These are phyloP conservation scores for Globisporangium nagaii DNA, from an alignment of 352 stramenopile species.

Conservation along the genomic window DNA sequence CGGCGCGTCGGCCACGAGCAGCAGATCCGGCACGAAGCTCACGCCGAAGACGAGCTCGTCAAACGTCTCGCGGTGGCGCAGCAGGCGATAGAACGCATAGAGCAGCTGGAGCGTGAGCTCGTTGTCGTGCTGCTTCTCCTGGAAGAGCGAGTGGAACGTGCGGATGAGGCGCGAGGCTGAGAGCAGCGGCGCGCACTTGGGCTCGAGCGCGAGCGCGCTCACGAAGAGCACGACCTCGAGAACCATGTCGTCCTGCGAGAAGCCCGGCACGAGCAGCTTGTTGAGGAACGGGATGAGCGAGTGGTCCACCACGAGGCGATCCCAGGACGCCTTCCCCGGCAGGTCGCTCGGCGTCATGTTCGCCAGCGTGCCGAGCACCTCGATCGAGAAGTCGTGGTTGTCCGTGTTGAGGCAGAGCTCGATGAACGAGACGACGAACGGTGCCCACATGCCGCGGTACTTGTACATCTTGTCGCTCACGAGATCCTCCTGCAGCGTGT, in stretches of 20 bases:
- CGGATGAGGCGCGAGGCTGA: conserved; percentile 66
- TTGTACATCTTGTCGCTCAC: conserved; percentile 87
- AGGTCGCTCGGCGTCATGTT: conserved; percentile 92
- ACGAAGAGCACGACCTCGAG: conserved; percentile 89
- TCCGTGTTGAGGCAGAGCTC: conserved; percentile 81
- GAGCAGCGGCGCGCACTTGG: conserved; percentile 76
- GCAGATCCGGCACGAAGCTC: conserved; percentile 68
- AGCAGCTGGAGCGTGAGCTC: conserved; percentile 81
- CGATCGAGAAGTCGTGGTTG: conserved; percentile 91
- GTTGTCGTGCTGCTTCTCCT: conserved; percentile 85
- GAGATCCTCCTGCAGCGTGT: conserved; percentile 85
- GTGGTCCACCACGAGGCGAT: conserved; percentile 84
- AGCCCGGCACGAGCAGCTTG: conserved; percentile 90
- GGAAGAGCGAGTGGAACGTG: conserved; percentile 75
- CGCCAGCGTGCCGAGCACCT: conserved; percentile 89
- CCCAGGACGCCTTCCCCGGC: conserved; percentile 84
- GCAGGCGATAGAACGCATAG: conserved; percentile 74
- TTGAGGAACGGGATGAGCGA: conserved; percentile 84
- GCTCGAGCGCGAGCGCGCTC: conserved; percentile 69
- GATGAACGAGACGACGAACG: conserved; percentile 86
- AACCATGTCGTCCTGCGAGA: conserved; percentile 91
- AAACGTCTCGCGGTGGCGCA: conserved; percentile 70
- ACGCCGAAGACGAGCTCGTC: conserved; percentile 75
- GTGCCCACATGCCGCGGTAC: conserved; percentile 90
- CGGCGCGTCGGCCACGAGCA: conserved; percentile 64